These are phyloP conservation scores for Scheffersomyces spartinae DNA, from an alignment of 805 yeast genomes.

Conservation along the genomic window DNA sequence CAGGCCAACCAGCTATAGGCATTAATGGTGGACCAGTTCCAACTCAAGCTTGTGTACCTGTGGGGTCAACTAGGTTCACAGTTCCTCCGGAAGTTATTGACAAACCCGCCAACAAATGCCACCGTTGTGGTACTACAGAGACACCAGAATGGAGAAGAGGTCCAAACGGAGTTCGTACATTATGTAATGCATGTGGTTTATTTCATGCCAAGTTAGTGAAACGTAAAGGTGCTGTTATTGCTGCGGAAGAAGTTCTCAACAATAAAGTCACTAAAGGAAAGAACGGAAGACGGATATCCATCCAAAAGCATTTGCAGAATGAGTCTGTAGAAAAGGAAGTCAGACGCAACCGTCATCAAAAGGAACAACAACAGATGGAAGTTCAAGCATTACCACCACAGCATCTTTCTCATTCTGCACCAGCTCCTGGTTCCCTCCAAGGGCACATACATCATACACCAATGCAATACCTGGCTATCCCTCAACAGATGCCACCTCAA, in stretches of 20 bases:
- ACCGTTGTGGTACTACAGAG: constrained; percentile 34
- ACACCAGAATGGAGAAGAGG: constrained; percentile 36
- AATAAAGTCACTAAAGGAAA: constrained; percentile 32
- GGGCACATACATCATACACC: too few species aligned
- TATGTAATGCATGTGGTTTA: constrained; percentile 33
- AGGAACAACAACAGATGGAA: not conserved
- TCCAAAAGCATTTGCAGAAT: constrained; percentile 15
- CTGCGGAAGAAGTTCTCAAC: constrained; percentile 33
- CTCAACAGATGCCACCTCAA: too few species aligned
- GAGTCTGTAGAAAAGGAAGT: constrained; percentile 2
- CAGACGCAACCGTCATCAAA: constrained; percentile 1
- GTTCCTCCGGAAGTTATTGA: too few species aligned
- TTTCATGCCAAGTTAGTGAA: constrained; percentile 37
- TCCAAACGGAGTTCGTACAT: constrained; percentile 33
- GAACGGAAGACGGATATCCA: constrained; percentile 28
- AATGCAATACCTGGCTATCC: not conserved
- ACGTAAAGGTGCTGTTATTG: constrained; percentile 41
- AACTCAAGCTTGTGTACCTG: too few species aligned
- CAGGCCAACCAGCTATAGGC: too few species aligned
- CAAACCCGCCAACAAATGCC: too few species aligned
- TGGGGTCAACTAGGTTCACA: too few species aligned
- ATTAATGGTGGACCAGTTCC: too few species aligned
- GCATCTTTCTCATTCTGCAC: constrained; percentile 2
- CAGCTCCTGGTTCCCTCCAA: constrained; percentile 1
- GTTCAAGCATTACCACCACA: constrained; percentile 3